Conservation (phyloP, 768 basidiomycete species). For the Collybiopsis confluens region DNA sequence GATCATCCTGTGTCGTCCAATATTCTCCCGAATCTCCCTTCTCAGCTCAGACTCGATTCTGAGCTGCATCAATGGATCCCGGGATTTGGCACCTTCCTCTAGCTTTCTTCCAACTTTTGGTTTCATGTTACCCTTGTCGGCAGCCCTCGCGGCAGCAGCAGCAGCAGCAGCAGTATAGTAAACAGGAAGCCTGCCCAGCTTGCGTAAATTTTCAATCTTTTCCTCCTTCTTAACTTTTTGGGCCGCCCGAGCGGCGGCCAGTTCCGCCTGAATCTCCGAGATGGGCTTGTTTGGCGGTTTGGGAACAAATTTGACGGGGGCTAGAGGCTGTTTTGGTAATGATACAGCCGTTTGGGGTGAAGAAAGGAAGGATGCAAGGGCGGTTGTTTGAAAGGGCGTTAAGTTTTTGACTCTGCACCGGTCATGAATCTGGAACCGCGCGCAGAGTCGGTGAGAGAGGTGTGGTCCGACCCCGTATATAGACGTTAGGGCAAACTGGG, state of each 20-base stretch:
- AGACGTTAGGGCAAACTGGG: constrained; percentile 80
- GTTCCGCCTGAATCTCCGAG: constrained; percentile 36
- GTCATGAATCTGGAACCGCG: constrained; percentile 90
- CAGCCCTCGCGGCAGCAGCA: background rate
- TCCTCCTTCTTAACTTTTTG: constrained; percentile 19
- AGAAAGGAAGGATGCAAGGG: constrained; percentile 91
- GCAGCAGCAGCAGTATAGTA: too few species aligned
- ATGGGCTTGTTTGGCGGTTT: constrained; percentile 37
- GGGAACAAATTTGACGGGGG: constrained; percentile 46
- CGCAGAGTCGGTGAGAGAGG: constrained; percentile 78
- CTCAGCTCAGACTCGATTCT: constrained; percentile 87
- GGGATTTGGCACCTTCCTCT: constrained; percentile 11
- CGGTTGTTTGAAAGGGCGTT: constrained; percentile 82
- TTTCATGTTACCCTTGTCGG: background rate
- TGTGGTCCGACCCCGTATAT: constrained; percentile 86
- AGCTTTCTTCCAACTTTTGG: background rate
- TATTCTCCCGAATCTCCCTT: constrained; percentile 82
- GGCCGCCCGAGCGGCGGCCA: constrained; percentile 24
- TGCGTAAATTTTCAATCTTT: constrained; percentile 18
- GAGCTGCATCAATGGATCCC: constrained; percentile 68
- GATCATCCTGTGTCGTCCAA: constrained; percentile 89
- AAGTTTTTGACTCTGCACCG: constrained; percentile 76
- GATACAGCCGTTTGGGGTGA: constrained; percentile 75
- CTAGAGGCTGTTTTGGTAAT: constrained; percentile 65
- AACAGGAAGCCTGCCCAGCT: background rate